Percentiles rank a stretch among this genome's conserved stretches.
Conservation (phyloP, 768 basidiomycete genomes). For the Tylopilus subfusipes region DNA sequence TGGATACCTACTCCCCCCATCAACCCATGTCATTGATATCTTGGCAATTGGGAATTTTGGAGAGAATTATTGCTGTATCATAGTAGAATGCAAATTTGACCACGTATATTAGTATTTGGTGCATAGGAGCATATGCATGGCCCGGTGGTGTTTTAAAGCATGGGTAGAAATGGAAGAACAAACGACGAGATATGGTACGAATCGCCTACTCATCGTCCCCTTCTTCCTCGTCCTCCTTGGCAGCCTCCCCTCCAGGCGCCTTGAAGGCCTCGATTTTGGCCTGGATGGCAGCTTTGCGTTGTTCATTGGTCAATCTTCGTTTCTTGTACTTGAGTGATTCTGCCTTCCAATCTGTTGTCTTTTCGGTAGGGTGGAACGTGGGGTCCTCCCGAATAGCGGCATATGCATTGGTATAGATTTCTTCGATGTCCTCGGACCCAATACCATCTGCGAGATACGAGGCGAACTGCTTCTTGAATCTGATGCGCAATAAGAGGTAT, state of each 20-base stretch:
- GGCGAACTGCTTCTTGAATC: slow-evolving; percentile 97
- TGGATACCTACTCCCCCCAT: slow-evolving; percentile 40
- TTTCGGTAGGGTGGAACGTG: slow-evolving; percentile 82
- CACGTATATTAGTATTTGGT: slow-evolving; percentile 10
- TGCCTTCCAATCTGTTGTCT: slow-evolving; percentile 87
- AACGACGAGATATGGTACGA: not conserved
- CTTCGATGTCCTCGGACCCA: slow-evolving; percentile 95
- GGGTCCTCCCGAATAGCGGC: slow-evolving; percentile 96
- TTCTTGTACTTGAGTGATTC: slow-evolving; percentile 73
- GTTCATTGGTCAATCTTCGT: slow-evolving; percentile 64
- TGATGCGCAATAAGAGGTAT: slow-evolving; percentile 27
- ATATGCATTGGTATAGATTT: slow-evolving; percentile 90
- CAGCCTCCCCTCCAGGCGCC: slow-evolving; percentile 49
- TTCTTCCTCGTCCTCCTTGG: slow-evolving; percentile 39
- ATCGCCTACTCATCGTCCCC: slow-evolving; percentile 54
- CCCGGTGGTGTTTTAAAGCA: slow-evolving; percentile 13
- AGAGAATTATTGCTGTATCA: slow-evolving; percentile 31
- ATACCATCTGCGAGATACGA: slow-evolving; percentile 93
- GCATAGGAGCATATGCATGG: slow-evolving; percentile 21
- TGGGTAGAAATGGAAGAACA: not conserved
- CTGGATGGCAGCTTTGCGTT: slow-evolving; percentile 79
- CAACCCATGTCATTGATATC: slow-evolving; percentile 39
- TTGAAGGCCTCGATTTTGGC: slow-evolving; percentile 91
- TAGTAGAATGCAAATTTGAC: slow-evolving; percentile 11
- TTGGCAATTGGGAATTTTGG: slow-evolving; percentile 55